phyloP scores from a whole-genome alignment of 257 asterid genomes.

The Nicotiana obtusifolia region DNA sequence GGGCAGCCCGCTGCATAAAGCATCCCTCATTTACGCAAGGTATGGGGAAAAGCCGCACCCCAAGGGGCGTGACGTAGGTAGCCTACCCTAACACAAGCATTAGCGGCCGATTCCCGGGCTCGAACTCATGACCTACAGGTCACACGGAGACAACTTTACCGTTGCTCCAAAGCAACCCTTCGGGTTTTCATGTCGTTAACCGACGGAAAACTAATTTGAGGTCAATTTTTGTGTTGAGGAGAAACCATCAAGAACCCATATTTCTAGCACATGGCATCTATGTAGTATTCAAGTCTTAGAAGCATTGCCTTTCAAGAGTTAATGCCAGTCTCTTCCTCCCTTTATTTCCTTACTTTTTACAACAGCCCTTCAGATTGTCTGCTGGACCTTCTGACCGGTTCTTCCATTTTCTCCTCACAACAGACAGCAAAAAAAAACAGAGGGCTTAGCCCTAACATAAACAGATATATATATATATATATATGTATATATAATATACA shows the following conservation, averaged over 20 bases:
- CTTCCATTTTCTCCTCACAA: neutral
- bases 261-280: neutral
- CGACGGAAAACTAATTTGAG: neutral
- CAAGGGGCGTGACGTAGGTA: too few relatives aligned
- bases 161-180: too few relatives aligned
- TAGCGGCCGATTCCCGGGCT: too few relatives aligned
- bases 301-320: neutral
- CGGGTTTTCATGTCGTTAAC: neutral
- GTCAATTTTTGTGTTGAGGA: neutral
- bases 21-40: too few relatives aligned
- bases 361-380: neutral
- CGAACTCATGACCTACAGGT: too few relatives aligned
- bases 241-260: neutral
- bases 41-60: too few relatives aligned
- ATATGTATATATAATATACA: neutral
- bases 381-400: neutral
- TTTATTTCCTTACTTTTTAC: neutral
- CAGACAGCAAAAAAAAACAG: neutral
- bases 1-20: too few relatives aligned
- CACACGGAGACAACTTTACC: too few relatives aligned
- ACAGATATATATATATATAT: too few relatives aligned
- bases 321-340: neutral
- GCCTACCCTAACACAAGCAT: too few relatives aligned
- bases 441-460: neutral
- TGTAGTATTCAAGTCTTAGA: neutral